A percentile compares a stretch with the other conserved stretches of the same genome.
phyloP scores from a whole-genome alignment of 1,284 basidiomycete genomes.

The Rhodotorula mucilaginosa region DNA sequence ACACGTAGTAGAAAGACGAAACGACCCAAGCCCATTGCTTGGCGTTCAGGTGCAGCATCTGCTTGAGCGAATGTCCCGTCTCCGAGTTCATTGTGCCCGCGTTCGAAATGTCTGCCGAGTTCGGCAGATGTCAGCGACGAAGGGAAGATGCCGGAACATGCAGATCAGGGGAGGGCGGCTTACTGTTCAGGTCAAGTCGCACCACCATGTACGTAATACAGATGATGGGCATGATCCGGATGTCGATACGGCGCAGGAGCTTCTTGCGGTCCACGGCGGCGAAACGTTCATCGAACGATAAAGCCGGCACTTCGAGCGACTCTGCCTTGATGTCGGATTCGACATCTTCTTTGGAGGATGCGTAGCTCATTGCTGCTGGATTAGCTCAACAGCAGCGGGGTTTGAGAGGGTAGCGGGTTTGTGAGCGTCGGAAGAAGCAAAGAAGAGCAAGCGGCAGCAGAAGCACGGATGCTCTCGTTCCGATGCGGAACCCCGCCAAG shows the following conservation, averaged over 20 bases:
- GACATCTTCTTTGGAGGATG: background rate
- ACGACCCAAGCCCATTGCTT: slow-evolving; percentile 12
- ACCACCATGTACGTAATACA: slow-evolving; percentile 14
- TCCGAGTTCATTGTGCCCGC: slow-evolving; percentile 15
- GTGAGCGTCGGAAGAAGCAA: too few relatives aligned
- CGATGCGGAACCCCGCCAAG: too few relatives aligned
- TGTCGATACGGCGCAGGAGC: slow-evolving; percentile 8
- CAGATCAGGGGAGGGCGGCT: background rate
- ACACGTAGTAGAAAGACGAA: slow-evolving; percentile 2
- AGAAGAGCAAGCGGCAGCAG: too few relatives aligned
- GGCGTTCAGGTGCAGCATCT: slow-evolving; percentile 3
- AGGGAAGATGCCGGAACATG: background rate
- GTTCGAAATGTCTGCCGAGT: background rate
- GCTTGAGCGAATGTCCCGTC: slow-evolving; percentile 9
- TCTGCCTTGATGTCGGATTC: background rate
- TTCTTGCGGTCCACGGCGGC: slow-evolving; percentile 7
- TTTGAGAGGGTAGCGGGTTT: too few relatives aligned
- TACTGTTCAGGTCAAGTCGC: slow-evolving; percentile 11
- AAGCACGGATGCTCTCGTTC: too few relatives aligned
- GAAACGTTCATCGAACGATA: background rate
- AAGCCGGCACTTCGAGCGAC: slow-evolving; percentile 3
- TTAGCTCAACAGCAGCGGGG: too few relatives aligned
- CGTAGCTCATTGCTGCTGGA: too few relatives aligned
- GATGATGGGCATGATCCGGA: background rate
- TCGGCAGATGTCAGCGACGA: background rate